These are phyloP conservation scores for Suillus placidus DNA, from an alignment of 768 basidiomycete genomes.

Conservation along the genomic window DNA sequence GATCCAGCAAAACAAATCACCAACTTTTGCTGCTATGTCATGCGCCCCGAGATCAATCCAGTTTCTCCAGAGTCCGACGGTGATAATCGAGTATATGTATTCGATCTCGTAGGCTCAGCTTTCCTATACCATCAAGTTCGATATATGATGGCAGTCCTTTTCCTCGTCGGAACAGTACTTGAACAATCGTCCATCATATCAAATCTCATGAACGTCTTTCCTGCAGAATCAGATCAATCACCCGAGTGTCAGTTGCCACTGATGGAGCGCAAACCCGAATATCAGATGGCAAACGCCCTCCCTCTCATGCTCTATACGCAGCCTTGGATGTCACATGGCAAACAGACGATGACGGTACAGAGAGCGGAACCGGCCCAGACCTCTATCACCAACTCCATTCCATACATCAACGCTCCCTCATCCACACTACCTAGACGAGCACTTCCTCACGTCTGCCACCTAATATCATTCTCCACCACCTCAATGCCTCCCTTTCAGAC, in stretches of 20 bases:
- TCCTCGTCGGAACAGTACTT: conserved; percentile 81
- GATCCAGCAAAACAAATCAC: conserved; percentile 91
- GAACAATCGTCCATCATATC: conserved; percentile 71
- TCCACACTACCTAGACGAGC: conserved; percentile 67
- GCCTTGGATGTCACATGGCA: neutral
- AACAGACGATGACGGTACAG: neutral
- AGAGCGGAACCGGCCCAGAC: neutral
- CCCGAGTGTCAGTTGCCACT: conserved; percentile 40
- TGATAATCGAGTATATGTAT: conserved; percentile 47
- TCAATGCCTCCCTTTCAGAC: conserved; percentile 38
- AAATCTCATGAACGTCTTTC: conserved; percentile 70
- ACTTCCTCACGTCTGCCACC: conserved; percentile 63
- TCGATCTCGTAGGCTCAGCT: conserved; percentile 85
- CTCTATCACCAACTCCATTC: conserved; percentile 49
- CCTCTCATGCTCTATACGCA: conserved; percentile 40
- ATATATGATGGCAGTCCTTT: conserved; percentile 89
- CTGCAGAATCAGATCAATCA: conserved; percentile 30
- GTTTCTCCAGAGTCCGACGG: conserved; percentile 32
- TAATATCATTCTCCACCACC: conserved; percentile 41
- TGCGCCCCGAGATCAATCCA: conserved; percentile 62
- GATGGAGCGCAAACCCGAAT: conserved; percentile 78
- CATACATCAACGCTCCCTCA: conserved; percentile 59
- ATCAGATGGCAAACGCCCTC: conserved; percentile 91
- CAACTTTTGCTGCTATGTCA: conserved; percentile 69
- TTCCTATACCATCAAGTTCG: conserved; percentile 96